Percentiles rank a stretch among this genome's conserved stretches.
Evolutionary conservation across 805 yeast species (phyloP).

Genomic region (Saturnispora bothae): DNA sequence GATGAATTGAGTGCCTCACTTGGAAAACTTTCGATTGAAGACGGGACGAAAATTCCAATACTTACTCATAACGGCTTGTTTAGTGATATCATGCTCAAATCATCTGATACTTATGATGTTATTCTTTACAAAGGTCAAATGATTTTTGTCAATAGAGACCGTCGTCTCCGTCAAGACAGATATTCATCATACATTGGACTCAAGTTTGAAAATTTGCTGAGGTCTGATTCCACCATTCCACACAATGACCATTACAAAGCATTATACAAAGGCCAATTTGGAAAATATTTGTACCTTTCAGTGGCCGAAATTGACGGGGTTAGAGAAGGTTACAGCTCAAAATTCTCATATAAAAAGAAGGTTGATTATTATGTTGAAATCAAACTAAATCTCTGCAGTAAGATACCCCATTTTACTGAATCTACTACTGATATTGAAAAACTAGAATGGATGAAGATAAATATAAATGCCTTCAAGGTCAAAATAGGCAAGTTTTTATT

Average conservation of each 20-base stretch:
- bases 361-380: conserved; percentile 11
- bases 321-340: not conserved
- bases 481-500: conserved; percentile 9
- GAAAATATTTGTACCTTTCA: conserved; percentile 9
- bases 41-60: not conserved
- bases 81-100: conserved; percentile 6
- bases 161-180: conserved; percentile 7
- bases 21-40: not conserved
- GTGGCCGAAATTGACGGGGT: conserved; percentile 13
- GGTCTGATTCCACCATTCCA: conserved; percentile 5
- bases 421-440: conserved; percentile 1
- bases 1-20: not conserved
- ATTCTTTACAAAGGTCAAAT: conserved; percentile 8
- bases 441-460: conserved; percentile 2
- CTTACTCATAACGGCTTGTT: conserved; percentile 12
- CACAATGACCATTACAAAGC: conserved; percentile 11
- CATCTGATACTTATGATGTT: conserved; percentile 8
- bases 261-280: conserved; percentile 8
- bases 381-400: conserved; percentile 5
- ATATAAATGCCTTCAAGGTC: not conserved
- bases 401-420: not conserved
- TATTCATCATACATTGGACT: conserved; percentile 12
- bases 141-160: conserved; percentile 9
- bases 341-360: conserved; percentile 1
- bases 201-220: conserved; percentile 10